A percentile compares a stretch with the other conserved stretches of the same genome.
phyloP scores from a whole-genome alignment of 2,329 filamentous ascomycete genomes.

The Pseudopyrenochaeta lycopersici region DNA sequence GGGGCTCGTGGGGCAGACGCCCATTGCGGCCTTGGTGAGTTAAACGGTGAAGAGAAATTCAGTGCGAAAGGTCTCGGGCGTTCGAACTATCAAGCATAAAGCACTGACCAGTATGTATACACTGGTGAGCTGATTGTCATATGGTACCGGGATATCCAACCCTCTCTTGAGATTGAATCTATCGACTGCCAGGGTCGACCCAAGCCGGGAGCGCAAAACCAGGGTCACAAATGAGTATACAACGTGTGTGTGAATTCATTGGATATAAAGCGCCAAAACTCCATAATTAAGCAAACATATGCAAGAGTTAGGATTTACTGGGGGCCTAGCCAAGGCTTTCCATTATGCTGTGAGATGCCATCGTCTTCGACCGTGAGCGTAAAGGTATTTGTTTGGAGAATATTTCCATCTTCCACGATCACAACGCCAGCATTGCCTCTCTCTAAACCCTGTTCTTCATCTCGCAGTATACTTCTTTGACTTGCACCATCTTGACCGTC shows the following conservation, averaged over 20 bases:
- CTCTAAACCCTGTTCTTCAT: not conserved
- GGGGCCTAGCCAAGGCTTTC: not conserved
- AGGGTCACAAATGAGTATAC: not conserved
- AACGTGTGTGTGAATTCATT: no score
- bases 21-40: not conserved
- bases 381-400: conserved; percentile 4
- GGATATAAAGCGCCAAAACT: no score
- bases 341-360: not conserved
- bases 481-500: conserved; percentile 1
- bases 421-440: not conserved
- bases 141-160: no score
- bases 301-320: no score
- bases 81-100: not conserved
- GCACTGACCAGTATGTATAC: not conserved
- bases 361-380: conserved; percentile 1
- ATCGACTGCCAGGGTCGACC: not conserved
- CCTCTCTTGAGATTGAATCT: no score
- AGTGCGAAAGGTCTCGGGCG: not conserved
- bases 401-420: not conserved
- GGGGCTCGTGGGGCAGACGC: not conserved
- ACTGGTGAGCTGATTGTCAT: no score
- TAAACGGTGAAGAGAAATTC: not conserved
- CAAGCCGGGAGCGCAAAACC: not conserved
- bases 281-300: no score
- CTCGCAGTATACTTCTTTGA: conserved; percentile 5